These are phyloP conservation scores for Tylopilus sp. DNA, from an alignment of 768 basidiomycete species.

Conservation along the genomic window DNA sequence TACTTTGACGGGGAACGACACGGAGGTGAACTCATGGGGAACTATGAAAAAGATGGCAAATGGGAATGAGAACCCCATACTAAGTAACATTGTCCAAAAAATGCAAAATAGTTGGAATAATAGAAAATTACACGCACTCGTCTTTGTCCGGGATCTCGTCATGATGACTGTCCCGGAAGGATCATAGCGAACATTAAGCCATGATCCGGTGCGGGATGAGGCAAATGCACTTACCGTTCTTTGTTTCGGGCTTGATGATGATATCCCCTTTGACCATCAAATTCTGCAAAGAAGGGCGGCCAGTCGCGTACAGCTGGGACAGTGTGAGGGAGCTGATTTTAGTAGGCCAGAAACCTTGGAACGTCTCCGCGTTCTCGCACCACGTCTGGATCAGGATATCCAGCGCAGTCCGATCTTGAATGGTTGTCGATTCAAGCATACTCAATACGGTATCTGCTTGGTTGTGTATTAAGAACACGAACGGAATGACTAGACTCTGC, in stretches of 20 bases:
- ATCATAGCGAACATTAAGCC: neutral
- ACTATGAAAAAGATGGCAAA: conserved; percentile 42
- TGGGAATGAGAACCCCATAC: conserved; percentile 17
- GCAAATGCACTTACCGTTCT: conserved; percentile 60
- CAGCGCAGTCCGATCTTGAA: conserved; percentile 64
- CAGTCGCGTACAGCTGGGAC: conserved; percentile 64
- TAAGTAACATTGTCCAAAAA: neutral
- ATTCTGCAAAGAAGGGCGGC: conserved; percentile 61
- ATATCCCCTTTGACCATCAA: conserved; percentile 89
- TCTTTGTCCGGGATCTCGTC: conserved; percentile 89
- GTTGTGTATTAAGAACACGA: conserved; percentile 88
- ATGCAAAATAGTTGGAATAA: conserved; percentile 3
- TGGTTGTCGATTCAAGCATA: conserved; percentile 66
- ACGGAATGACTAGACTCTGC: conserved; percentile 90
- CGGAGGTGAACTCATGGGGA: conserved; percentile 81
- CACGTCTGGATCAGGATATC: conserved; percentile 88
- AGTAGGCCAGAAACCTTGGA: conserved; percentile 93
- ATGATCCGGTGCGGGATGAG: conserved; percentile 5
- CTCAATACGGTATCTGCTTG: conserved; percentile 77
- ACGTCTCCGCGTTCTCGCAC: conserved; percentile 92
- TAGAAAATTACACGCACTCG: conserved; percentile 50
- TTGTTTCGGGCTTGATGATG: conserved; percentile 75
- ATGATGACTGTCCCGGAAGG: conserved; percentile 71
- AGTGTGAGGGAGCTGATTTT: conserved; percentile 84
- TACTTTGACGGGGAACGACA: conserved; percentile 89